Conservation (phyloP, 2,329 filamentous ascomycete species). For the Spiromastix sp. region DNA sequence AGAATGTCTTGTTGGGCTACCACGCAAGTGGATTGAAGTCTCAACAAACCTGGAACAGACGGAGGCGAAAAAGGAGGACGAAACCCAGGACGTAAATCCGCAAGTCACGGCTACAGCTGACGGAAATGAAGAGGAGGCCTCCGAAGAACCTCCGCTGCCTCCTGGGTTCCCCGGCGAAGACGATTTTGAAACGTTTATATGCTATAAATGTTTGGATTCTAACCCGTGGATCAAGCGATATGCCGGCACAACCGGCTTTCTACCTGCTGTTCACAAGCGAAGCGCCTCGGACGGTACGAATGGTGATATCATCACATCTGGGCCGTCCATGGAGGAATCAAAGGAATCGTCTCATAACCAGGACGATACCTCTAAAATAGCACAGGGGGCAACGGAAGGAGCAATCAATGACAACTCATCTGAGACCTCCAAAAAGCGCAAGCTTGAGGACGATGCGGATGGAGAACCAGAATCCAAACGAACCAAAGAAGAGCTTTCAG, state of each 20-base stretch:
- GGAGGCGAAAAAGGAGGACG: slow-evolving; percentile 6
- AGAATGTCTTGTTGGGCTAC: slow-evolving; percentile 75
- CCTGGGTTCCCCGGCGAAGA: slow-evolving; percentile 83
- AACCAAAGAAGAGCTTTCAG: slow-evolving; percentile 35
- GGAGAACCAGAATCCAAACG: slow-evolving; percentile 38
- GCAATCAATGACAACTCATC: slow-evolving; percentile 11
- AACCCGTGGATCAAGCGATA: slow-evolving; percentile 90
- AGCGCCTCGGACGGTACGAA: slow-evolving; percentile 12
- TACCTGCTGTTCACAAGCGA: slow-evolving; percentile 56
- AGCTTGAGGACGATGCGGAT: slow-evolving; percentile 43
- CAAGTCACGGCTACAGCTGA: slow-evolving; percentile 9
- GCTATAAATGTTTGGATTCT: slow-evolving; percentile 83
- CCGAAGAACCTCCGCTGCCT: slow-evolving; percentile 57
- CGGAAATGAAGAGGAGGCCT: slow-evolving; percentile 31
- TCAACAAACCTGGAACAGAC: slow-evolving; percentile 11
- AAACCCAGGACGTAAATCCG: slow-evolving; percentile 23
- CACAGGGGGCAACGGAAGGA: neutral
- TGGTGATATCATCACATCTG: neutral
- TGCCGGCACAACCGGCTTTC: slow-evolving; percentile 67
- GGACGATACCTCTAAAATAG: too few relatives aligned
- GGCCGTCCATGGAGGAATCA: slow-evolving; percentile 3
- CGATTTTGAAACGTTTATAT: slow-evolving; percentile 80
- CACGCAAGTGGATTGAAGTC: slow-evolving; percentile 50
- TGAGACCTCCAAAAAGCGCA: slow-evolving; percentile 51
- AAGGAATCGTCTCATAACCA: too few relatives aligned